A percentile compares a stretch with the other conserved stretches of the same genome.
Evolutionary conservation across 306 rosid species (phyloP).

Genomic region (Quercus parvula): DNA sequence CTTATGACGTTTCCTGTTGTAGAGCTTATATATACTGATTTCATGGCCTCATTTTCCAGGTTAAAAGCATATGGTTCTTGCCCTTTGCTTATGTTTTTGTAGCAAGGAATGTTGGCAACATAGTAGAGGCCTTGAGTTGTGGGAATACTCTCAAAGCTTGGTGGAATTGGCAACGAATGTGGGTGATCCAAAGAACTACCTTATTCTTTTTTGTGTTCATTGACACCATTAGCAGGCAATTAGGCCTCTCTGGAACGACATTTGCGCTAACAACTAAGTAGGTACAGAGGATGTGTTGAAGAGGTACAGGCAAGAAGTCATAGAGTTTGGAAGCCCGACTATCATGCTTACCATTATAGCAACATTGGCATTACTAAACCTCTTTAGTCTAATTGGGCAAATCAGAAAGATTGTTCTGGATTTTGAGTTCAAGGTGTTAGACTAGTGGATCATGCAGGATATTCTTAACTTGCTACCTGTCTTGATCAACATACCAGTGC

Average conservation of each 20-base stretch:
- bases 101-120: slow-evolving; percentile 33
- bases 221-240: slow-evolving; percentile 12
- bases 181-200: too few species aligned
- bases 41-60: slow-evolving; percentile 23
- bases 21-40: too few species aligned
- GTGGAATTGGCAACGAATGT: too few species aligned
- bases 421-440: not conserved
- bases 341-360: slow-evolving; percentile 18
- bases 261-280: slow-evolving; percentile 52
- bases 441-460: slow-evolving; percentile 23
- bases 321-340: slow-evolving; percentile 60
- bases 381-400: not conserved
- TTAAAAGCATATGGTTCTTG: slow-evolving; percentile 53
- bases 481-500: slow-evolving; percentile 25
- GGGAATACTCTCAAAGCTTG: too few species aligned
- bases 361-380: too few species aligned
- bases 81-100: slow-evolving; percentile 65
- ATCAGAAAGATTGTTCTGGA: not conserved
- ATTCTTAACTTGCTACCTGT: slow-evolving; percentile 13
- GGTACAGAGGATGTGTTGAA: slow-evolving; percentile 38
- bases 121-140: slow-evolving; percentile 39
- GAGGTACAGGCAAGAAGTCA: slow-evolving; percentile 50
- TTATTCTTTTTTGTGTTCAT: too few species aligned
- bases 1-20: too few species aligned
- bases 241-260: slow-evolving; percentile 50